Conservation (phyloP, 148 eudicot species). For the Vaccinium vitisidaea region DNA sequence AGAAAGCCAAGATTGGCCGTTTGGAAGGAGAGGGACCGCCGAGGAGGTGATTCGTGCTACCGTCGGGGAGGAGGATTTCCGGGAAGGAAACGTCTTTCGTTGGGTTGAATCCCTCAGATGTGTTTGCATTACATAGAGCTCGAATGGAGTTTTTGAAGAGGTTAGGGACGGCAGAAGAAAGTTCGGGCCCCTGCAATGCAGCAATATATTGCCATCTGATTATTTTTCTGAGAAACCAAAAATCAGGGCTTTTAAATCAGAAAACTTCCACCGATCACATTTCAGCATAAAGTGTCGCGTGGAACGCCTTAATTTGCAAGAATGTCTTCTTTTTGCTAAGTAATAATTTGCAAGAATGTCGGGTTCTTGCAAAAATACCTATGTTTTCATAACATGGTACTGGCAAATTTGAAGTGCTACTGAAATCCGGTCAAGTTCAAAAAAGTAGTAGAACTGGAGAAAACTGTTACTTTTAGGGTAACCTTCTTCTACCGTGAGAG, state of each 20-base stretch:
- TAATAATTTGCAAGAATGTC: neutral
- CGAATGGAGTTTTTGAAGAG: constrained; percentile 37
- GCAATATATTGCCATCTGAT: too few relatives aligned
- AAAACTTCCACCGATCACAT: neutral
- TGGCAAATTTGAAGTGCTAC: neutral
- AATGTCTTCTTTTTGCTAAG: neutral
- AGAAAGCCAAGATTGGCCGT: constrained; percentile 37
- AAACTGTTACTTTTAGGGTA: neutral
- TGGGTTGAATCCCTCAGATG: constrained; percentile 39
- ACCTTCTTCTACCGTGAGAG: neutral
- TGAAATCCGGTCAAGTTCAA: neutral
- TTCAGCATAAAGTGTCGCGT: neutral
- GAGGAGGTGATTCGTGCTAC: constrained; percentile 25
- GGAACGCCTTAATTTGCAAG: neutral
- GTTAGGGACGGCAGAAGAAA: constrained; percentile 29
- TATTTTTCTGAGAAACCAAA: neutral
- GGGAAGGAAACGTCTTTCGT: constrained; percentile 38
- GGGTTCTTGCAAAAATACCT: neutral
- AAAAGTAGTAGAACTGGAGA: neutral
- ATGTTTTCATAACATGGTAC: neutral
- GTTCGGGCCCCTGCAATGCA: constrained; percentile 36
- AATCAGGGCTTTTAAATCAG: neutral
- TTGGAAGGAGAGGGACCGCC: constrained; percentile 37
- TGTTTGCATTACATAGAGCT: constrained; percentile 48
- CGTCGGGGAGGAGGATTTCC: constrained; percentile 37